A percentile compares a stretch with the other conserved stretches of the same genome.
Evolutionary conservation across 2,329 filamentous ascomycete genomes (phyloP).

Genomic region (Seiridium cupressi): DNA sequence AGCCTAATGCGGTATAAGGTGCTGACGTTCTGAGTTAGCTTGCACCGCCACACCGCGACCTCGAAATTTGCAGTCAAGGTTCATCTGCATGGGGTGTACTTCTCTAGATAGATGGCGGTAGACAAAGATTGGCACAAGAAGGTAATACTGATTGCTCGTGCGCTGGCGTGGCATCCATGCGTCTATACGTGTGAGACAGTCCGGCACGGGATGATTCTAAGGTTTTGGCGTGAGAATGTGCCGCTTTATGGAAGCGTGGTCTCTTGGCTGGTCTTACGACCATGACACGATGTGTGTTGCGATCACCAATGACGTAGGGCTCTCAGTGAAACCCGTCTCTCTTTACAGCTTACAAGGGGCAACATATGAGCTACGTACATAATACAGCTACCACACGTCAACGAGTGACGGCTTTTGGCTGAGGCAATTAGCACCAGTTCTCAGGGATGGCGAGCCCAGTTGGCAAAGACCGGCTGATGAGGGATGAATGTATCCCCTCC

Average conservation of each 20-base stretch:
- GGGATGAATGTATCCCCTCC: conserved; percentile 37
- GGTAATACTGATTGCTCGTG: neutral
- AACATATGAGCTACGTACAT: neutral
- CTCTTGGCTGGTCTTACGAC: neutral
- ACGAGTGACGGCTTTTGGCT: too few species aligned
- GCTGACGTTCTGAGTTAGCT: neutral
- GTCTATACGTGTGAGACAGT: too few species aligned
- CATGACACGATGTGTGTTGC: neutral
- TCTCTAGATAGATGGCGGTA: too few species aligned
- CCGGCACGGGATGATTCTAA: too few species aligned
- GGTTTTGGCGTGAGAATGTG: too few species aligned
- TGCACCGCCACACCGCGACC: neutral
- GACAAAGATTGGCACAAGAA: neutral
- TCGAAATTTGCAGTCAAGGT: too few species aligned
- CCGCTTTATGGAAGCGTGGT: neutral
- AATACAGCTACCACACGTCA: too few species aligned
- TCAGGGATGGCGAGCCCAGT: too few species aligned
- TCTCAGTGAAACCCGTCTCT: neutral
- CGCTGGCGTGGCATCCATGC: too few species aligned
- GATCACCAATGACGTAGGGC: neutral
- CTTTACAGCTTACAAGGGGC: neutral
- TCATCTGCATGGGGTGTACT: too few species aligned
- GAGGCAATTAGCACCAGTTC: too few species aligned
- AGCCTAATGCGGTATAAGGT: neutral
- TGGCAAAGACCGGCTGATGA: too few species aligned